A percentile compares a stretch with the other conserved stretches of the same genome.
Evolutionary conservation across 768 basidiomycete genomes (phyloP).

Genomic region (Boletus sp.): DNA sequence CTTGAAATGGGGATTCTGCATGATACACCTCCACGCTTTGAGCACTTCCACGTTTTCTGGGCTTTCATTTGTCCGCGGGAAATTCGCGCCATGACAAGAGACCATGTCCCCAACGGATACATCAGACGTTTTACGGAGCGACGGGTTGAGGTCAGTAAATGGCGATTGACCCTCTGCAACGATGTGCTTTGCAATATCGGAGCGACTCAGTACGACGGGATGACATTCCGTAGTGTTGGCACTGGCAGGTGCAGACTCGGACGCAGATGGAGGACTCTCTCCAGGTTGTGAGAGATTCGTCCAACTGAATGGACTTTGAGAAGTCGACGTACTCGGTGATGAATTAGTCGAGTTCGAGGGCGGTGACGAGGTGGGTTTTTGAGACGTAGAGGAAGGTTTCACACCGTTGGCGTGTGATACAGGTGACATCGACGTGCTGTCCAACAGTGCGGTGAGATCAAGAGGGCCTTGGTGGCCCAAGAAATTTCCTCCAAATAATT

Average conservation of each 20-base stretch:
- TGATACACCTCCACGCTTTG: constrained; percentile 76
- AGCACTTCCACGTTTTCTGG: constrained; percentile 76
- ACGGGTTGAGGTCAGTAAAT: constrained; percentile 38
- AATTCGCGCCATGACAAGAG: constrained; percentile 62
- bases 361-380: constrained; percentile 15
- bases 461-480: constrained; percentile 29
- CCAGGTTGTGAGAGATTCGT: constrained; percentile 21
- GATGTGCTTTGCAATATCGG: constrained; percentile 51
- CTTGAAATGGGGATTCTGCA: constrained; percentile 71
- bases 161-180: constrained; percentile 55
- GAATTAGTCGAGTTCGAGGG: constrained; percentile 20
- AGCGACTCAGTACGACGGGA: constrained; percentile 36
- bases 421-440: constrained; percentile 38
- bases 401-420: constrained; percentile 42
- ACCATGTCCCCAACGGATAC: constrained; percentile 48
- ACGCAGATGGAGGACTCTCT: constrained; percentile 38
- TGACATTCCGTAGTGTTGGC: constrained; percentile 29
- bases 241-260: constrained; percentile 23
- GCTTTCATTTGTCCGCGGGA: constrained; percentile 66
- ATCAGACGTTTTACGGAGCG: constrained; percentile 43
- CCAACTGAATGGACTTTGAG: constrained; percentile 29
- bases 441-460: constrained; percentile 34
- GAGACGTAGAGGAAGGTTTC: constrained; percentile 15
- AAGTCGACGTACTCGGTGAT: constrained; percentile 25
- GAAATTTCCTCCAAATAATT: constrained; percentile 43